These are phyloP conservation scores for Cordyceps sp. DNA, from an alignment of 2,329 filamentous ascomycete species.

Conservation along the genomic window DNA sequence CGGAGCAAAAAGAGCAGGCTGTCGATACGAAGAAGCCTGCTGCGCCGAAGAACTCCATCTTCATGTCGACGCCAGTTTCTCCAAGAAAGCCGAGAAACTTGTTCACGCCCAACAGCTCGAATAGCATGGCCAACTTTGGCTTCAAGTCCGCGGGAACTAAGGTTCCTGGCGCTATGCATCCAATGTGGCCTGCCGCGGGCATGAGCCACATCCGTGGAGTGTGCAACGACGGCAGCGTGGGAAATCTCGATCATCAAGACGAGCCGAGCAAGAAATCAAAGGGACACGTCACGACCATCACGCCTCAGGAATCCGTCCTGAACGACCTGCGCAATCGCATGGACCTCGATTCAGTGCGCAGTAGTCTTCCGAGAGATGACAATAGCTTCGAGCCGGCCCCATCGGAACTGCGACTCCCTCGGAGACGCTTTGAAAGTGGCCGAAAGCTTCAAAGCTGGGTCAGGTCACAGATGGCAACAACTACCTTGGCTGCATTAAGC, in stretches of 20 bases:
- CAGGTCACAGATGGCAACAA: conserved; percentile 24
- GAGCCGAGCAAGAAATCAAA: conserved; percentile 29
- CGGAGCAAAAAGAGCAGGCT: conserved; percentile 7
- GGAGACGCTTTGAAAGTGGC: conserved; percentile 41
- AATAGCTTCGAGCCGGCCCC: conserved; percentile 28
- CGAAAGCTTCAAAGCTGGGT: conserved; percentile 33
- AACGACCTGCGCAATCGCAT: conserved; percentile 10
- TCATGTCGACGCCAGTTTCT: conserved; percentile 36
- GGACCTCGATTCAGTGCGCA: conserved; percentile 10
- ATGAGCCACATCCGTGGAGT: conserved; percentile 45
- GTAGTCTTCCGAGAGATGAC: conserved; percentile 12
- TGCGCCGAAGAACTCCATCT: conserved; percentile 22
- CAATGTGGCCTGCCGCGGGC: conserved; percentile 55
- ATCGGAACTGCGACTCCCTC: conserved; percentile 33
- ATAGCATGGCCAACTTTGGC: conserved; percentile 23
- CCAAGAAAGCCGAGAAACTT: conserved; percentile 22
- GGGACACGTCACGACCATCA: conserved; percentile 24
- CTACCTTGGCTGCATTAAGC: conserved; percentile 1
- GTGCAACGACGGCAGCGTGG: neutral
- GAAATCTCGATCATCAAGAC: neutral
- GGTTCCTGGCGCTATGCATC: conserved; percentile 47
- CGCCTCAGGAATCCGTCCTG: conserved; percentile 26
- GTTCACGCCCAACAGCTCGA: conserved; percentile 11
- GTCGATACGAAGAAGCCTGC: conserved; percentile 8
- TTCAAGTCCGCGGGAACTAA: conserved; percentile 30